phyloP scores from a whole-genome alignment of 2,329 filamentous ascomycete genomes.

The Xylariaceae sp. region DNA sequence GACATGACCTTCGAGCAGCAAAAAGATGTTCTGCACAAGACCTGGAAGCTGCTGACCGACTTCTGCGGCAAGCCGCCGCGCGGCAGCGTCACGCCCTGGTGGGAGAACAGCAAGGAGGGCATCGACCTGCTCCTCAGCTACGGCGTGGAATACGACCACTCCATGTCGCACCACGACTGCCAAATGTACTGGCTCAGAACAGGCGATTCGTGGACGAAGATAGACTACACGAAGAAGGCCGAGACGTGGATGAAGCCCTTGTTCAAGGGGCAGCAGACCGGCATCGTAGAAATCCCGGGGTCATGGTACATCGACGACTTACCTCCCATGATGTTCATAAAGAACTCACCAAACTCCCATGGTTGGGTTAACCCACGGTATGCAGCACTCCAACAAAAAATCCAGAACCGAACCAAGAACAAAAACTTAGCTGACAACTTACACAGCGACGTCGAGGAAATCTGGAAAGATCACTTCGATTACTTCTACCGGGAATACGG shows the following conservation, averaged over 20 bases:
- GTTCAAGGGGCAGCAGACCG: constrained; percentile 54
- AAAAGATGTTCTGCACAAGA: constrained; percentile 69
- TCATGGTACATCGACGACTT: constrained; percentile 57
- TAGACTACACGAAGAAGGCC: constrained; percentile 60
- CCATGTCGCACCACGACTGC: constrained; percentile 62
- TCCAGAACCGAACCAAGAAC: neutral
- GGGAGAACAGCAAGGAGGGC: constrained; percentile 67
- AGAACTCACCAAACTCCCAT: constrained; percentile 60
- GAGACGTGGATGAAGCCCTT: constrained; percentile 65
- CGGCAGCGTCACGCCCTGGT: constrained; percentile 68
- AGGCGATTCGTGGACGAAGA: constrained; percentile 63
- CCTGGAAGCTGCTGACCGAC: constrained; percentile 64
- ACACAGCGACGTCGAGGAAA: constrained; percentile 52
- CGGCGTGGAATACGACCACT: constrained; percentile 67
- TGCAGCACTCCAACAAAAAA: neutral
- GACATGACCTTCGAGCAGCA: constrained; percentile 74
- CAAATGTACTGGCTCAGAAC: constrained; percentile 61
- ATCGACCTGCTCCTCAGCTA: constrained; percentile 61
- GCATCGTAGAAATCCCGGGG: constrained; percentile 61
- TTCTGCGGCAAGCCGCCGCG: constrained; percentile 69
- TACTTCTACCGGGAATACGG: constrained; percentile 73
- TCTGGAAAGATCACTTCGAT: constrained; percentile 64
- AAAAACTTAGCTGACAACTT: neutral
- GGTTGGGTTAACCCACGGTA: constrained; percentile 52
- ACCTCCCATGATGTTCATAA: constrained; percentile 72